These are phyloP conservation scores for Lactuca saligna DNA, from an alignment of 129 eudicot genomes.

Conservation along the genomic window DNA sequence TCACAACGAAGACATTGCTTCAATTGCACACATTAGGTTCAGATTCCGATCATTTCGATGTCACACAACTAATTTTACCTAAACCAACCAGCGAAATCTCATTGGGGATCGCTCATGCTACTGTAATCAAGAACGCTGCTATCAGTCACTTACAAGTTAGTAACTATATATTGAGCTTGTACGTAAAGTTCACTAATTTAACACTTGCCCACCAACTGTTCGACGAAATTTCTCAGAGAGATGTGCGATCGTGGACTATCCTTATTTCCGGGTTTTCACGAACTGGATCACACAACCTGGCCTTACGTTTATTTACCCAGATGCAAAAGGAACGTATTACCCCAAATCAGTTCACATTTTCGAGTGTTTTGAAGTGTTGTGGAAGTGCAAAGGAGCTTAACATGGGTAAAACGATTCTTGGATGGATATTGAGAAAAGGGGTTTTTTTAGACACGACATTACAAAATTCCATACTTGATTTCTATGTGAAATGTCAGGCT, in stretches of 20 bases:
- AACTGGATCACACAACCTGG: conserved; percentile 36
- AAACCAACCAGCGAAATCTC: conserved; percentile 15
- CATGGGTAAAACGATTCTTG: conserved; percentile 52
- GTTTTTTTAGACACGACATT: conserved; percentile 48
- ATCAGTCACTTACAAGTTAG: conserved; percentile 25
- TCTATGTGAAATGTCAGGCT: conserved; percentile 59
- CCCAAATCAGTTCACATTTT: conserved; percentile 72
- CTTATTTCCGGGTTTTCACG: conserved; percentile 63
- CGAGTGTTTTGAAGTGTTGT: conserved; percentile 72
- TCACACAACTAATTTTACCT: conserved; percentile 2
- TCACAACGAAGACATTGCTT: conserved; percentile 1
- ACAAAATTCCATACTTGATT: conserved; percentile 63
- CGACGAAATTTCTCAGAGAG: conserved; percentile 63
- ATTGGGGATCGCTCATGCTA: conserved; percentile 28
- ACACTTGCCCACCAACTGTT: conserved; percentile 50
- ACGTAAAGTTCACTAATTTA: conserved; percentile 36
- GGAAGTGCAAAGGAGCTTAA: conserved; percentile 39
- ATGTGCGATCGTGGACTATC: conserved; percentile 81
- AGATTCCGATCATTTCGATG: conserved; percentile 2
- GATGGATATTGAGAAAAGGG: conserved; percentile 58
- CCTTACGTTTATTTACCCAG: conserved; percentile 39
- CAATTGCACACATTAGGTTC: conserved; percentile 11
- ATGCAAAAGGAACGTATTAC: conserved; percentile 49
- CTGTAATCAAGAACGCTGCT: conserved; percentile 46
- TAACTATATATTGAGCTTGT: conserved; percentile 48